Evolutionary conservation across 2,329 filamentous ascomycete genomes (phyloP).

Genomic region (Dothideomycetes sp.): DNA sequence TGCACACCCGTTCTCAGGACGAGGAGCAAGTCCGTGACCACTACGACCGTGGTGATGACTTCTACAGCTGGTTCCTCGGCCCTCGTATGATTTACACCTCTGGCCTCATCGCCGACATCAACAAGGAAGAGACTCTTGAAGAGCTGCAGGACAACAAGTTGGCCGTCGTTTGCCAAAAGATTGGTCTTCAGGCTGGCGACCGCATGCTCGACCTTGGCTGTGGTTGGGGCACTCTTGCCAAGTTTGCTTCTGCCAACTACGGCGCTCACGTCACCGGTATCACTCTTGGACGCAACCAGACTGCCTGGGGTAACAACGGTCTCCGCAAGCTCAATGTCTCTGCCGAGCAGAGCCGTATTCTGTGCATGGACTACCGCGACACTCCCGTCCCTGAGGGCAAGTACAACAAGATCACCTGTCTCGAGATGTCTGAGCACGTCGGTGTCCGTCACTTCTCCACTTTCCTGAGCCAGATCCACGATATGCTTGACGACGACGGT

Average conservation of each 20-base stretch:
- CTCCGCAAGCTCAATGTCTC: slow-evolving; percentile 72
- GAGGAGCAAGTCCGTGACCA: slow-evolving; percentile 97
- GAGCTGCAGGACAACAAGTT: slow-evolving; percentile 97
- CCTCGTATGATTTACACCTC: slow-evolving; percentile 99
- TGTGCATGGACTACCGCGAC: slow-evolving; percentile 97
- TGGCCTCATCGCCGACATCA: slow-evolving; percentile 81
- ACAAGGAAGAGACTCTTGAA: slow-evolving; percentile 82
- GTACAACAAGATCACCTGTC: slow-evolving; percentile 92
- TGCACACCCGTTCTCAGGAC: slow-evolving; percentile 89
- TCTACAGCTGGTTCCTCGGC: slow-evolving; percentile 97
- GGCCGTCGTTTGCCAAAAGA: slow-evolving; percentile 91
- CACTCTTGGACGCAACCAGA: slow-evolving; percentile 92
- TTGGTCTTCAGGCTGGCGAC: slow-evolving; percentile 72
- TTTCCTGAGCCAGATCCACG: slow-evolving; percentile 79
- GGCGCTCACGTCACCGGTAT: slow-evolving; percentile 78
- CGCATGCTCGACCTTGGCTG: slow-evolving; percentile 88
- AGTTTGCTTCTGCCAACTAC: slow-evolving; percentile 88
- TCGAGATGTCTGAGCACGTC: slow-evolving; percentile 98
- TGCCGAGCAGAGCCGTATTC: slow-evolving; percentile 80
- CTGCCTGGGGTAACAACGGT: slow-evolving; percentile 88
- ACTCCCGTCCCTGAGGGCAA: slow-evolving; percentile 67
- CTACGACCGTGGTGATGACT: slow-evolving; percentile 96
- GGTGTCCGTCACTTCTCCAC: slow-evolving; percentile 77
- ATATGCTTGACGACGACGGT: slow-evolving; percentile 95
- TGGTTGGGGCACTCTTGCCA: slow-evolving; percentile 93